Conservation (phyloP, 176 grass and related monocot species). For the Tillandsia fasciculata region DNA sequence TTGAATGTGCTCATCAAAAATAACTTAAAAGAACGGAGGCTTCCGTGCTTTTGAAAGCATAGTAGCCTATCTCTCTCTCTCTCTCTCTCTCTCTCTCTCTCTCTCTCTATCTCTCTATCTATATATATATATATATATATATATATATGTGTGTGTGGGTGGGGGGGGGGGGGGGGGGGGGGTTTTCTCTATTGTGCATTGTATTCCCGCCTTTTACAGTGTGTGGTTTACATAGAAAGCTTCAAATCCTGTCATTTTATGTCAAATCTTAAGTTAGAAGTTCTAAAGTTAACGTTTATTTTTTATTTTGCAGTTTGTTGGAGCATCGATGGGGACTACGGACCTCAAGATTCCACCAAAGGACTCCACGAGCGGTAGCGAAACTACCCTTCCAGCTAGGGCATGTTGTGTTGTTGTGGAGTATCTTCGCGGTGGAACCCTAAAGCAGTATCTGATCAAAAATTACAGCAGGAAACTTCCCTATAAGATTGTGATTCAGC, state of each 20-base stretch:
- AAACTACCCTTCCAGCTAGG: constrained; percentile 49
- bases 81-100: no score
- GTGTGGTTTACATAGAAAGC: no score
- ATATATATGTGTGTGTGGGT: background rate
- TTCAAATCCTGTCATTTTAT: background rate
- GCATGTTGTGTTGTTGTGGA: constrained; percentile 90
- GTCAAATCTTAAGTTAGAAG: background rate
- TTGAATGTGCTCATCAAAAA: no score
- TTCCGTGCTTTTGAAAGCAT: no score
- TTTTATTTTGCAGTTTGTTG: constrained; percentile 58
- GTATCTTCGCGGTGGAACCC: constrained; percentile 72
- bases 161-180: no score
- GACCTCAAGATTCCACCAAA: constrained; percentile 66
- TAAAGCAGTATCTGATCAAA: constrained; percentile 79
- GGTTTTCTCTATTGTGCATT: background rate
- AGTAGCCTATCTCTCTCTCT: no score
- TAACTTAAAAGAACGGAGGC: no score
- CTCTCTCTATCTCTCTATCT: no score
- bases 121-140: no score
- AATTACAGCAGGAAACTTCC: constrained; percentile 58
- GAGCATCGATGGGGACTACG: constrained; percentile 85
- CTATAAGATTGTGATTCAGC: constrained; percentile 71
- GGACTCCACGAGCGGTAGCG: constrained; percentile 29
- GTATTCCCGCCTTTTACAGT: background rate
- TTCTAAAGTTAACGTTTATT: background rate